phyloP scores from a whole-genome alignment of 2,329 filamentous ascomycete genomes.

The Metarhizium rileyi region DNA sequence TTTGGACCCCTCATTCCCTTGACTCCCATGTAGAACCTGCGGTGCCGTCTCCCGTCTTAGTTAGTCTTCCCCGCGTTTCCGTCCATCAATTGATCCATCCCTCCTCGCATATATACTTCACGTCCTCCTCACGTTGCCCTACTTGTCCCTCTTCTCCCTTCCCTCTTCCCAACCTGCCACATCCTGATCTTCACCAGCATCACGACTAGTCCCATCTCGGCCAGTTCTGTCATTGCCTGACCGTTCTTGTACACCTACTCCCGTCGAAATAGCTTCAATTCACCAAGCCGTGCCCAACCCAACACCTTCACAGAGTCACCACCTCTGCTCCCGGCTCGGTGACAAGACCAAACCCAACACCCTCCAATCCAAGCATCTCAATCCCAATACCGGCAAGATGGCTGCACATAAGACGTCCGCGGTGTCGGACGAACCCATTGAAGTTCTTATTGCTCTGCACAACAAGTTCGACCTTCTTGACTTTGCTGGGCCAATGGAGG shows the following conservation, averaged over 20 bases:
- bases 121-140: conserved; percentile 7
- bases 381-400: conserved; percentile 34
- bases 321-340: background rate
- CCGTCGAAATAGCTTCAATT: background rate
- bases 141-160: conserved; percentile 11
- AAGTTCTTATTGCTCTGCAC: conserved; percentile 52
- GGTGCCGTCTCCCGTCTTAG: too few relatives aligned
- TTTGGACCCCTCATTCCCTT: too few relatives aligned
- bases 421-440: conserved; percentile 45
- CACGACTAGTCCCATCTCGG: background rate
- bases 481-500: conserved; percentile 46
- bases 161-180: conserved; percentile 11
- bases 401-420: conserved; percentile 47
- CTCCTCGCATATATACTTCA: conserved; percentile 7
- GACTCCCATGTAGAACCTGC: too few relatives aligned
- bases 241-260: background rate
- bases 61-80: too few relatives aligned
- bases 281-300: background rate
- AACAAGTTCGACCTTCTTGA: conserved; percentile 50
- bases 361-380: conserved; percentile 9
- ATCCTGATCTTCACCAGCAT: background rate
- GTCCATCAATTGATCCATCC: too few relatives aligned
- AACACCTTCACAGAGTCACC: background rate
- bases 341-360: conserved; percentile 1
- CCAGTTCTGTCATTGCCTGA: background rate